These are phyloP conservation scores for Tilletia walkeri DNA, from an alignment of 1,284 basidiomycete genomes.

Conservation along the genomic window DNA sequence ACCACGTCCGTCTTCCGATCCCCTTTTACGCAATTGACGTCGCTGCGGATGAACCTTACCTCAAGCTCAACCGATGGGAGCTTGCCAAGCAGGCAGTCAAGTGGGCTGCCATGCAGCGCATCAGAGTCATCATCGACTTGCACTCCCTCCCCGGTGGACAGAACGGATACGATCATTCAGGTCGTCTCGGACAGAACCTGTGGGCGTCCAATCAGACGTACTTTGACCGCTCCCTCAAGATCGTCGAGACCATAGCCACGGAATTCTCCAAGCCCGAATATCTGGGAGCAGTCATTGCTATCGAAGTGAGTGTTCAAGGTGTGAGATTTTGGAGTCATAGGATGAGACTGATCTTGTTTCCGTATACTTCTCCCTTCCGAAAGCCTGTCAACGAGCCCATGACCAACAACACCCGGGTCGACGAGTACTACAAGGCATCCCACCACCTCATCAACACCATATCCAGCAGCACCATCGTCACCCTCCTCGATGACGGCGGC, in stretches of 20 bases:
- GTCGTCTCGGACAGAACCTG: constrained; percentile 45
- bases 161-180: constrained; percentile 59
- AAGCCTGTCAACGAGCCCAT: constrained; percentile 8
- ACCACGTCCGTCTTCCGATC: constrained; percentile 29
- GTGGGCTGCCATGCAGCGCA: background rate
- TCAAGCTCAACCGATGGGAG: constrained; percentile 20
- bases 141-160: background rate
- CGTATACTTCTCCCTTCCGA: too few relatives aligned
- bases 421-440: background rate
- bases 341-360: too few relatives aligned
- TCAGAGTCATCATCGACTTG: constrained; percentile 7
- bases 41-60: background rate
- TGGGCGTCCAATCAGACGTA: constrained; percentile 2
- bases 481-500: constrained; percentile 8
- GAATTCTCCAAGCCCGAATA: constrained; percentile 6
- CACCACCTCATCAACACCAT: background rate
- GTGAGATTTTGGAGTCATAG: too few relatives aligned
- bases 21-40: constrained; percentile 9
- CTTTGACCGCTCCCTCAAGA: background rate
- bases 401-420: background rate
- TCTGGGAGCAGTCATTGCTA: constrained; percentile 3
- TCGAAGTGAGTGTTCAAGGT: background rate
- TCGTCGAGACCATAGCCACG: background rate
- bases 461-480: constrained; percentile 3
- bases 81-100: background rate